Base-by-base conservation (phyloP, 768 basidiomycete genomes). In the Suillus subalutaceus region DNA sequence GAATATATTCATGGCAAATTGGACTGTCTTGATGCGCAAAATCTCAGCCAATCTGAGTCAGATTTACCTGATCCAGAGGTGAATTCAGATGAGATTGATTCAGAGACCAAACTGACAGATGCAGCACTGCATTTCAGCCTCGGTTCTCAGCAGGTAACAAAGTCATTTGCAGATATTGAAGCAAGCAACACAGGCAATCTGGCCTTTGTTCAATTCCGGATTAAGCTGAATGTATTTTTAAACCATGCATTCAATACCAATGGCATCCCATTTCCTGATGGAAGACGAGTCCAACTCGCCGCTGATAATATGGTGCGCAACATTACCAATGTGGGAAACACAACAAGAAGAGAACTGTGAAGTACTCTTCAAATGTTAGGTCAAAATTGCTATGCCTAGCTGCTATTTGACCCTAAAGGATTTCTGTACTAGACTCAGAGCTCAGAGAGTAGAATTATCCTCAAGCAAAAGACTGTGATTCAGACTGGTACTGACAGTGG, bases 181-280 rank as follows among this genome's bases (percentile, higher is more conserved):
- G 52, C 44, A 53, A 18, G 37, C 15, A 32, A 55, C 0, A 30
- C 26, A 13, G 44, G 35, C 6, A 12, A 67, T 46, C 48, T 18
- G 3, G 52, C 37, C 10, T 66, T 66, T 10, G 18, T 10, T 7
- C 4, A 12, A n/a, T 64, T 67, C 32, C 8, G 3, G 10, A 52
- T 60, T 18, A 67, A 67, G 40, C 37, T 64, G 4, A 61, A 53
- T 6, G 18, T 55, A 1, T 67, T 64, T 48, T n/a, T 64, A 5
- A 67, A 67, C n/a, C 32, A n/a, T 2, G 37, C 57, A 18, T 64
- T 61, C 16, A 7, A 2, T n/a, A 6, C 52, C 10, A 53, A 41
- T 7, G 18, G 37, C 6, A 57, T 44, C 6, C 35, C 35, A 23
- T 53, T 66, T 15, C 65, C 61, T 2, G 12, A 43, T 16, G 50